Conservation (phyloP, 2,329 filamentous ascomycete genomes). For the Colletotrichum simmondsii region DNA sequence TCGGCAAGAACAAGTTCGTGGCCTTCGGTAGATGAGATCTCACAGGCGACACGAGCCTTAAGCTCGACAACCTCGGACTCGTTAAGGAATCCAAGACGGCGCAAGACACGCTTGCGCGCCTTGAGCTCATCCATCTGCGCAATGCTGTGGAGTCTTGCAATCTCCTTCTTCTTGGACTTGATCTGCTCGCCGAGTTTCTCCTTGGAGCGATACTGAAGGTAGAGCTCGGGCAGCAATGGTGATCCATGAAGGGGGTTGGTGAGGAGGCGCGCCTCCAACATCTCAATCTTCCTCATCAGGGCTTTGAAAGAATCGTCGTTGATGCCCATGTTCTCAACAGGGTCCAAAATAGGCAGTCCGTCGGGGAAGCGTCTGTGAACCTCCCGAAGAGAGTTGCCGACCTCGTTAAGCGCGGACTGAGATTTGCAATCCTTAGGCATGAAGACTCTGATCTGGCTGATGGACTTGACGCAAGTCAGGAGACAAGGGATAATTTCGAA, state of each 20-base stretch:
- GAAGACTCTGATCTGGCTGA: slow-evolving; percentile 86
- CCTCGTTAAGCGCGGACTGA: slow-evolving; percentile 71
- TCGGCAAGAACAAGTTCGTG: slow-evolving; percentile 95
- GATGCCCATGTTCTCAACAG: slow-evolving; percentile 96
- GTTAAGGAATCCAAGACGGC: slow-evolving; percentile 94
- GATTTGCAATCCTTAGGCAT: slow-evolving; percentile 81
- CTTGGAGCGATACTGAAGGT: slow-evolving; percentile 88
- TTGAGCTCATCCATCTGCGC: slow-evolving; percentile 97
- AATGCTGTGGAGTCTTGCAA: slow-evolving; percentile 85
- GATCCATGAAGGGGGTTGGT: slow-evolving; percentile 93
- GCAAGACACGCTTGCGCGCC: slow-evolving; percentile 92
- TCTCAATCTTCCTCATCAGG: slow-evolving; percentile 93
- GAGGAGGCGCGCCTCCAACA: slow-evolving; percentile 89
- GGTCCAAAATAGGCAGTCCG: slow-evolving; percentile 88
- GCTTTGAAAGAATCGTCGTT: slow-evolving; percentile 93
- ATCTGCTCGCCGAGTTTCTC: slow-evolving; percentile 80
- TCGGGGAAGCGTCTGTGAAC: slow-evolving; percentile 91
- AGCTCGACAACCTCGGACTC: slow-evolving; percentile 95
- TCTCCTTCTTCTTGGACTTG: slow-evolving; percentile 89
- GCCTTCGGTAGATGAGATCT: slow-evolving; percentile 90
- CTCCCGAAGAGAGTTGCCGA: slow-evolving; percentile 79
- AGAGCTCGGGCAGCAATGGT: slow-evolving; percentile 83
- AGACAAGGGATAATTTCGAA: slow-evolving; percentile 89
- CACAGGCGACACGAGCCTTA: slow-evolving; percentile 96
- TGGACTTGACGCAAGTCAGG: slow-evolving; percentile 84